Conservation (phyloP, 306 rosid species). For the Malus sylvestris region DNA sequence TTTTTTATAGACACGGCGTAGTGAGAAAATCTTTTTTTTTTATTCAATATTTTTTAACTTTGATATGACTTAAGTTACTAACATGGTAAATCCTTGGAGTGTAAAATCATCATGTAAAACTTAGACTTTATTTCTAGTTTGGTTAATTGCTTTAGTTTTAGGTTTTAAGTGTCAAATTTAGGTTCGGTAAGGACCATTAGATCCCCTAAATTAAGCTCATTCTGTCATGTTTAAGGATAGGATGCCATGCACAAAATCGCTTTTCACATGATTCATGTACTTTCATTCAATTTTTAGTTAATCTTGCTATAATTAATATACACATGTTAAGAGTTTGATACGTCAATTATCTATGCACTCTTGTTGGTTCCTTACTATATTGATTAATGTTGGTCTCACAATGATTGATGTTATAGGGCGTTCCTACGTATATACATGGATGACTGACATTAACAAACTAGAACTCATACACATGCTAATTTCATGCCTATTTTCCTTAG, state of each 20-base stretch:
- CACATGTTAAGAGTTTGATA: not conserved
- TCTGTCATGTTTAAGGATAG: too few relatives aligned
- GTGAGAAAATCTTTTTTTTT: too few relatives aligned
- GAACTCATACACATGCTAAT: not conserved
- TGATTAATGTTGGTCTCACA: too few relatives aligned
- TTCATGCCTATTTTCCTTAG: conserved; percentile 26
- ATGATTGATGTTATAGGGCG: too few relatives aligned
- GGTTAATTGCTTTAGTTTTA: not conserved
- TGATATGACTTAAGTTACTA: not conserved
- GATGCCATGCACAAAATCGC: too few relatives aligned
- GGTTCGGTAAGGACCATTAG: too few relatives aligned
- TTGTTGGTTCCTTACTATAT: too few relatives aligned
- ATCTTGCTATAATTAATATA: not conserved
- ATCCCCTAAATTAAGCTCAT: too few relatives aligned
- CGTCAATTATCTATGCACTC: not conserved
- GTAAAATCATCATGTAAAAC: not conserved
- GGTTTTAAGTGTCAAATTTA: not conserved
- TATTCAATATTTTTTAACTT: too few relatives aligned
- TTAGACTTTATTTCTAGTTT: not conserved
- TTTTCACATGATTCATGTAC: not conserved
- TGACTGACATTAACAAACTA: not conserved
- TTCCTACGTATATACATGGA: not conserved
- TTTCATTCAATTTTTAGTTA: not conserved
- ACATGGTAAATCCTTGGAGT: not conserved
- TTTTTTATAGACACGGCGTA: too few relatives aligned